These are phyloP conservation scores for Dioszegia aurantiaca DNA, from an alignment of 768 basidiomycete species.

Conservation along the genomic window DNA sequence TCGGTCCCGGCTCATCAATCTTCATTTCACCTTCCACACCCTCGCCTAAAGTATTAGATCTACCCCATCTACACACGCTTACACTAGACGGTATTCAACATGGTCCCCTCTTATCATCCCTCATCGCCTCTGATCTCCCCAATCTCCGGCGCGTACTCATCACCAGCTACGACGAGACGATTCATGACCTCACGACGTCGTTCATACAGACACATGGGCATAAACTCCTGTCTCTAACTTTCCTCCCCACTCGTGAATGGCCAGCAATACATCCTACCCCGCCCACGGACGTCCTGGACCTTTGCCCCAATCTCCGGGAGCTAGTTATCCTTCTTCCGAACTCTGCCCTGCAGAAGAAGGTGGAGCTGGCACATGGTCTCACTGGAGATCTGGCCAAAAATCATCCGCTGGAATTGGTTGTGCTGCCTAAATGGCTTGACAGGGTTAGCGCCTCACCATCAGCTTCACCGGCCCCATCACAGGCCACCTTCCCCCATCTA, in stretches of 20 bases:
- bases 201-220: slow-evolving; percentile 37
- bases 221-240: slow-evolving; percentile 39
- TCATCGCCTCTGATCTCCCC: slow-evolving; percentile 38
- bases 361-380: slow-evolving; percentile 8
- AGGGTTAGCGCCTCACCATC: slow-evolving; percentile 12
- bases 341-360: slow-evolving; percentile 18
- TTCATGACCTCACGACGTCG: slow-evolving; percentile 26
- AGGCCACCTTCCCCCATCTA: neutral
- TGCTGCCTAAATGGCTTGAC: slow-evolving; percentile 37
- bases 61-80: slow-evolving; percentile 39
- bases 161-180: slow-evolving; percentile 26
- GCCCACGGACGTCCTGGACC: slow-evolving; percentile 26
- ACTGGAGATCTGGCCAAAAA: slow-evolving; percentile 4
- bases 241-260: slow-evolving; percentile 37
- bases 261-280: slow-evolving; percentile 30
- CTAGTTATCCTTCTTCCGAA: slow-evolving; percentile 31
- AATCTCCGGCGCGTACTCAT: slow-evolving; percentile 30
- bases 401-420: slow-evolving; percentile 34
- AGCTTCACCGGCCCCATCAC: slow-evolving; percentile 14
- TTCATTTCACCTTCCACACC: neutral
- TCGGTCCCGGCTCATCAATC: slow-evolving; percentile 23
- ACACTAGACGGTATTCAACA: slow-evolving; percentile 30
- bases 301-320: slow-evolving; percentile 33
- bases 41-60: slow-evolving; percentile 8
- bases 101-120: slow-evolving; percentile 28